Base-by-base conservation (phyloP, 768 basidiomycete species). In the Tephrocybe sp. region DNA sequence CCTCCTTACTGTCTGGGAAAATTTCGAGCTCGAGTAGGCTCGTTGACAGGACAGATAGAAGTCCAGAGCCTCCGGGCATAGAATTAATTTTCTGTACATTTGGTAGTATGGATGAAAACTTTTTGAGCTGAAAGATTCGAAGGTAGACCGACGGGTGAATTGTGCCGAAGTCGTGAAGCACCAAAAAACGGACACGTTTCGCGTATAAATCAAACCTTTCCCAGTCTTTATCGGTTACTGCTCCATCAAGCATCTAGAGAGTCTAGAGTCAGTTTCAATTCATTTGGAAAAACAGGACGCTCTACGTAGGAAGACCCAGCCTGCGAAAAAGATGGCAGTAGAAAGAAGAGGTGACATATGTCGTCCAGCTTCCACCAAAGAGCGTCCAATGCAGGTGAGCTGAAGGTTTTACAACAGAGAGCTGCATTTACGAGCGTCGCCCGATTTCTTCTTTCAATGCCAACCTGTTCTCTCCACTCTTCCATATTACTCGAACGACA, bases 351-450 rank as follows among this genome's bases (percentile, higher is more conserved):
- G 35, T 43, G 41, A 16, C 31, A 19, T 6, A 53, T 44, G 25
- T 48, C 37, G 11, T 48, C 47, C 26, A 53, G 18, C 13, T 25
- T 53, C 41, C 42, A 36, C 52, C 52, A 53, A 22, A 53, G 36
- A 9, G 36, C 43, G 18, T 53, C 52, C 30, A 49, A 40, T 11
- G 52, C 52, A 43, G 52, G 30, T 1, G 28, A 28, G 9, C 19
- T 44, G 18, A 48, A 44, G 27, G 35, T 9, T 42, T 49, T 48
- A 25, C 47, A 53, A 21, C 41, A 47, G 32, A n/a, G 32, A 18
- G 47, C 52, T 44, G 47, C 47, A 25, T 25, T 44, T 5, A 37
- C 30, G 12, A 53, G 52, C 15, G 47, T 19, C 16, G 18, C 21
- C 3, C 30, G 27, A 21, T 48, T 49, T 6, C 19, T 6, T 26